Base-by-base conservation (phyloP, 179 eudicot genomes). In the Spinacia oleracea region DNA sequence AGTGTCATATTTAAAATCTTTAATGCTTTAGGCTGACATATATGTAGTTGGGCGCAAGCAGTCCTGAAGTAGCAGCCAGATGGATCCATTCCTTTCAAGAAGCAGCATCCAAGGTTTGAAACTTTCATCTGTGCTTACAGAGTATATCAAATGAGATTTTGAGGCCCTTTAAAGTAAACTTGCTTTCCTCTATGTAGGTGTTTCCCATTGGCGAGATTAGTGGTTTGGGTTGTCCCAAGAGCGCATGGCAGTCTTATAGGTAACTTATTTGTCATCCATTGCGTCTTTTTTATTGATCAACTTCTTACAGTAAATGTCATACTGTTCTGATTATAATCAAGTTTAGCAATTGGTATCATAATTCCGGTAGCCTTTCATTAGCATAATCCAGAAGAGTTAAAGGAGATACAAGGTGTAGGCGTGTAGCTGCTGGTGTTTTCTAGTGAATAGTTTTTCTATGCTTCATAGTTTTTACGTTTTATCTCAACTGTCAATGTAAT, bases 41-140 rank as follows among this genome's bases (percentile, higher is more conserved):
- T 31, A 34, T 67, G 46, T 81, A 90, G 94, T 85, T 90, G 80
- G 94, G 91, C 60, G 94, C 94, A 79, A 86, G 86, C 79, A 87
- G 90, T 86, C 84, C 90, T 1, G 94, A 90, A 80, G 92, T 89
- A 82, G 89, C 94, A 62, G 94, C 91, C 76, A 87, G 78, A 81
- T 90, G 94, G 94, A 89, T 87, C 25, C 90, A 86, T 74, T 87
- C 85, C 53, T 82, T 89, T 53, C 89, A 89, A 74, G 88, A 88
- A 74, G 86, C 87, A 76, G 87, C 89, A 53, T 75, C 86, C 59
- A 83, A 89, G 90, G 90, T 86, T 80, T 45, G 50, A 38, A 51
- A 45, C 34, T 75, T 38, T 32, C 64, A 76, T 27, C 45, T 73
- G 21, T 80, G 15, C 60, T 72, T 55, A 23, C 29, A n/a, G n/a